Conservation (phyloP, 345 rosid species). For the Euphorbia tirucalli region DNA sequence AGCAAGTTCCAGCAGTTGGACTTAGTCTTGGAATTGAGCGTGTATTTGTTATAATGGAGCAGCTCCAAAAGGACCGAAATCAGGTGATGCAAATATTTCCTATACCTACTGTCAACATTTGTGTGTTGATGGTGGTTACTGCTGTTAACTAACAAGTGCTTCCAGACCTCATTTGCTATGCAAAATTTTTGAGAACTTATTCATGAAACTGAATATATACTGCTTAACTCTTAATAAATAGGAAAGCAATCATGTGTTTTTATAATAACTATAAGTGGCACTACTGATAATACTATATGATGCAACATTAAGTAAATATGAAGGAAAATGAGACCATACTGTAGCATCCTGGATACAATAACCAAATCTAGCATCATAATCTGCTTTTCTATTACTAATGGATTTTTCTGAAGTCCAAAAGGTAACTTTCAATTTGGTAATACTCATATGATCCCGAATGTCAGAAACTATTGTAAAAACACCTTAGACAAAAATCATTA, state of each 20-base stretch:
- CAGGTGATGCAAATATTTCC: conserved; percentile 39
- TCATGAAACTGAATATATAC: not conserved
- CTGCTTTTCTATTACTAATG: too few species aligned
- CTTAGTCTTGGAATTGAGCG: conserved; percentile 93
- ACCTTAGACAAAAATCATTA: not conserved
- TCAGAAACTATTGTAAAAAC: not conserved
- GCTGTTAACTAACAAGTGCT: not conserved
- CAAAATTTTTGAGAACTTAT: not conserved
- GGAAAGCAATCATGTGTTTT: not conserved
- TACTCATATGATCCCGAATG: not conserved
- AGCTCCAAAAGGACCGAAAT: conserved; percentile 54
- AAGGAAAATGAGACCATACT: not conserved
- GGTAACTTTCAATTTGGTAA: not conserved
- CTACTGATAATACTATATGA: too few species aligned
- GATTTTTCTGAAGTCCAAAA: not conserved
- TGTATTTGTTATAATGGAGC: conserved; percentile 85
- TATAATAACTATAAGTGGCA: too few species aligned
- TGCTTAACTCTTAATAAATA: too few species aligned
- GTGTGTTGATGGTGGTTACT: not conserved
- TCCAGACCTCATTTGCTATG: not conserved
- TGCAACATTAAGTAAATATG: not conserved
- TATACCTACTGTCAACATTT: not conserved
- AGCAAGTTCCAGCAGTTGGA: conserved; percentile 92
- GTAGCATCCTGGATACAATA: too few species aligned
- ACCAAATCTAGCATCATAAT: too few species aligned